These are phyloP conservation scores for Aphanocladium album DNA, from an alignment of 2,329 filamentous ascomycete genomes.

Conservation along the genomic window DNA sequence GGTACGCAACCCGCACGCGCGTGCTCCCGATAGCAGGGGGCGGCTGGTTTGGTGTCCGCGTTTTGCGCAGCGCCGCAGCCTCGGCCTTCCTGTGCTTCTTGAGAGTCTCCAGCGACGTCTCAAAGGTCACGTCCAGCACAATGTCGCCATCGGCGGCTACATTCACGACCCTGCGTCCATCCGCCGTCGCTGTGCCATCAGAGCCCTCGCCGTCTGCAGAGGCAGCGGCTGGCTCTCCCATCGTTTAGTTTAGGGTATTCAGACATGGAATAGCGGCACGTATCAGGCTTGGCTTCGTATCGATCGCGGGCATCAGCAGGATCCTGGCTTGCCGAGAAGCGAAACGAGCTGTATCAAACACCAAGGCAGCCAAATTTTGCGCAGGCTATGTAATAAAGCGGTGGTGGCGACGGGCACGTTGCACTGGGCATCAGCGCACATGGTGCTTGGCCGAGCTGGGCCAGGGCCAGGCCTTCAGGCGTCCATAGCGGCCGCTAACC, in stretches of 20 bases:
- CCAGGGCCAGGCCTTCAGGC: no score
- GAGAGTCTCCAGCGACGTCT: constrained; percentile 50
- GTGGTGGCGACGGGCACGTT: neutral
- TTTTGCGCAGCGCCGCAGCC: constrained; percentile 26
- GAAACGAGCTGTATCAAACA: no score
- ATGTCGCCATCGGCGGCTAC: constrained; percentile 58
- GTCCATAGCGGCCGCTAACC: no score
- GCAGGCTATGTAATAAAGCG: no score
- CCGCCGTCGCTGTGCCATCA: constrained; percentile 21
- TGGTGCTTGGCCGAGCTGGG: neutral
- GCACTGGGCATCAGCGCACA: neutral
- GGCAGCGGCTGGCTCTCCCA: constrained; percentile 29
- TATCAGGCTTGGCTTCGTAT: neutral
- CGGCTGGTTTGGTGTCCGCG: constrained; percentile 20
- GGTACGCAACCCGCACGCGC: constrained; percentile 45
- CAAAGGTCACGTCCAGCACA: constrained; percentile 61
- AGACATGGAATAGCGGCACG: neutral
- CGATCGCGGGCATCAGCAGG: neutral
- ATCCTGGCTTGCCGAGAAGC: neutral
- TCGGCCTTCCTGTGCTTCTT: constrained; percentile 38
- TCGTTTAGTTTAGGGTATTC: constrained; percentile 13
- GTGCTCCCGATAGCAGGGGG: constrained; percentile 30
- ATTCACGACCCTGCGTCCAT: constrained; percentile 36
- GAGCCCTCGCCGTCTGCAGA: constrained; percentile 26
- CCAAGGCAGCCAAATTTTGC: neutral